These are phyloP conservation scores for Galerina marginata DNA, from an alignment of 768 basidiomycete species.

Conservation along the genomic window DNA sequence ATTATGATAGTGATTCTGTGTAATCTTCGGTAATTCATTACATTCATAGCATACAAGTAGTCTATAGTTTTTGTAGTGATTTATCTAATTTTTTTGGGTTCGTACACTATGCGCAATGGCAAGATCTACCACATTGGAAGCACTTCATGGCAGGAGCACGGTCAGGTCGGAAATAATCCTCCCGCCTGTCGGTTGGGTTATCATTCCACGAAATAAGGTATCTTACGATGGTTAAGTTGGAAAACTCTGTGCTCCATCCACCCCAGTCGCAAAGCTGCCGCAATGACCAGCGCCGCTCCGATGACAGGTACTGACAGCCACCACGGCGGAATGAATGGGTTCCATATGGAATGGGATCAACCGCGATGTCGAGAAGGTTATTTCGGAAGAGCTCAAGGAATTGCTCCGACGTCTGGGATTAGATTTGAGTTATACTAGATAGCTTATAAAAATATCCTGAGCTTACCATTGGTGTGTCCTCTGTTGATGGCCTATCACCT, in stretches of 20 bases:
- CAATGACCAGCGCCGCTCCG: conserved; percentile 37
- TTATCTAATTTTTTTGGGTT: background rate
- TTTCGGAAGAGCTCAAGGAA: conserved; percentile 45
- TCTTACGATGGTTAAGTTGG: conserved; percentile 44
- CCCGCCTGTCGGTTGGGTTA: conserved; percentile 32
- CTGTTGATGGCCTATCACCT: conserved; percentile 31
- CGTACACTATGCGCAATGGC: conserved; percentile 12
- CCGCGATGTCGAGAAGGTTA: conserved; percentile 43
- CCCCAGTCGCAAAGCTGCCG: conserved; percentile 49
- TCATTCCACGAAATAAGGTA: conserved; percentile 48
- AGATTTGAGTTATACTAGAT: conserved; percentile 1
- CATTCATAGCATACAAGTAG: background rate
- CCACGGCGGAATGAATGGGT: conserved; percentile 44
- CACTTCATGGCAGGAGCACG: conserved; percentile 21
- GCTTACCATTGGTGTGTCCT: conserved; percentile 11
- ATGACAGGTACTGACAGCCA: conserved; percentile 39
- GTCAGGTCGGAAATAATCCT: conserved; percentile 43
- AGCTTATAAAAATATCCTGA: background rate
- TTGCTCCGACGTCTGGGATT: conserved; percentile 37
- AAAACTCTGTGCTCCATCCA: conserved; percentile 49
- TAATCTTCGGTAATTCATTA: background rate
- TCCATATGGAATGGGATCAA: conserved; percentile 43
- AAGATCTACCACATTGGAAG: conserved; percentile 16
- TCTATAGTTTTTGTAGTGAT: background rate
- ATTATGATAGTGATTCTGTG: background rate